These are phyloP conservation scores for Powellomyces hirtus DNA, from an alignment of 192 early-diverging fungal species.

Conservation along the genomic window DNA sequence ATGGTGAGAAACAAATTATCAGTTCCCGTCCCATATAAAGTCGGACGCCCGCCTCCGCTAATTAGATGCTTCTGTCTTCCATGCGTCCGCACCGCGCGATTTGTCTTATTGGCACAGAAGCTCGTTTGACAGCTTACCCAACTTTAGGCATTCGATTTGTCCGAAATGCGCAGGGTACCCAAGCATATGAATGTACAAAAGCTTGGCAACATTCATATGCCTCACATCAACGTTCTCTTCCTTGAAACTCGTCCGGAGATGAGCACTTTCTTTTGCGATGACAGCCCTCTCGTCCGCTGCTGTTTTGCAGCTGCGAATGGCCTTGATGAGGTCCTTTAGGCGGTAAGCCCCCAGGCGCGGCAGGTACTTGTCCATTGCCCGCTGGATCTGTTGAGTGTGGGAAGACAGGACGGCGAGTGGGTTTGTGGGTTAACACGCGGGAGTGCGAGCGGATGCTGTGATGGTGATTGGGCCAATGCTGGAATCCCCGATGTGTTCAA, in stretches of 20 bases:
- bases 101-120: too few relatives aligned
- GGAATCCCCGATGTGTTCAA: too few relatives aligned
- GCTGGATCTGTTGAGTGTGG: constrained; percentile 2
- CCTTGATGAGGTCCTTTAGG: constrained; percentile 93
- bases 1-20: constrained; percentile 1
- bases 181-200: constrained; percentile 98
- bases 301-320: constrained; percentile 95
- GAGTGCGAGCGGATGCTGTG: too few relatives aligned
- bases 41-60: too few relatives aligned
- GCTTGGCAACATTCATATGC: constrained; percentile 92
- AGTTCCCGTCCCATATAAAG: too few relatives aligned
- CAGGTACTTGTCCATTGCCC: constrained; percentile 33
- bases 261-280: constrained; percentile 93
- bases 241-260: constrained; percentile 95
- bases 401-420: constrained; percentile 1
- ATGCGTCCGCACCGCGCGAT: too few relatives aligned
- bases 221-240: constrained; percentile 90
- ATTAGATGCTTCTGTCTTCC: too few relatives aligned
- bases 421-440: not conserved
- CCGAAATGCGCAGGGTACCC: constrained; percentile 99
- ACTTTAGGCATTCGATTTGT: constrained; percentile 98
- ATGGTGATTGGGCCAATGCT: too few relatives aligned
- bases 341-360: constrained; percentile 38
- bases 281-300: constrained; percentile 97
- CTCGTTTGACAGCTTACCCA: constrained; percentile 48